Conservation (phyloP, 1,284 basidiomycete genomes). For the Boletus sp. region DNA sequence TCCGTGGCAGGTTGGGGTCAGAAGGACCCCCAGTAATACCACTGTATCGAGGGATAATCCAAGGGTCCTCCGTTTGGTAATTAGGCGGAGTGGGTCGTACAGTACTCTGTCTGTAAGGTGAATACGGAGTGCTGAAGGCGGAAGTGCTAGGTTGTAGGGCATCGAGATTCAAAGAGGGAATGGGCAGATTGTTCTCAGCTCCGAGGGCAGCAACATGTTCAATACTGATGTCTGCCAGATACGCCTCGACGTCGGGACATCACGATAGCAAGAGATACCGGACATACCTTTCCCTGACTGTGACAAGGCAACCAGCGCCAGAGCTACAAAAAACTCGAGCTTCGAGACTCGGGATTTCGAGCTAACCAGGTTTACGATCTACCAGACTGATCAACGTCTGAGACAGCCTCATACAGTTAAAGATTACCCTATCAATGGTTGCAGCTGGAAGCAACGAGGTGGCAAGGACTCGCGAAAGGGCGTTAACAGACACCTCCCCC, state of each 20-base stretch:
- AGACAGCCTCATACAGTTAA: background rate
- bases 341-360: constrained; percentile 73
- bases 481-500: constrained; percentile 77
- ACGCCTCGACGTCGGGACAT: constrained; percentile 1
- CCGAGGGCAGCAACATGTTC: constrained; percentile 75
- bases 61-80: constrained; percentile 69
- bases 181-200: constrained; percentile 66
- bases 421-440: constrained; percentile 70
- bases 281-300: constrained; percentile 69
- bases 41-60: constrained; percentile 44
- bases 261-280: constrained; percentile 4
- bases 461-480: constrained; percentile 72
- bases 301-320: constrained; percentile 83
- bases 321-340: constrained; percentile 83
- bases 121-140: constrained; percentile 39
- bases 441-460: constrained; percentile 76
- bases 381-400: constrained; percentile 13
- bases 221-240: constrained; percentile 65
- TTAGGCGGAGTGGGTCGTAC: constrained; percentile 38
- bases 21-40: constrained; percentile 11
- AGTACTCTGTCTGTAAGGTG: constrained; percentile 40
- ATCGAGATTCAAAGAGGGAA: constrained; percentile 62
- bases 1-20: constrained; percentile 26
- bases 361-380: constrained; percentile 84
- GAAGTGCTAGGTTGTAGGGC: constrained; percentile 52